These are phyloP conservation scores for Ustilago vetiveriae DNA, from an alignment of 1,284 basidiomycete genomes.

Conservation along the genomic window DNA sequence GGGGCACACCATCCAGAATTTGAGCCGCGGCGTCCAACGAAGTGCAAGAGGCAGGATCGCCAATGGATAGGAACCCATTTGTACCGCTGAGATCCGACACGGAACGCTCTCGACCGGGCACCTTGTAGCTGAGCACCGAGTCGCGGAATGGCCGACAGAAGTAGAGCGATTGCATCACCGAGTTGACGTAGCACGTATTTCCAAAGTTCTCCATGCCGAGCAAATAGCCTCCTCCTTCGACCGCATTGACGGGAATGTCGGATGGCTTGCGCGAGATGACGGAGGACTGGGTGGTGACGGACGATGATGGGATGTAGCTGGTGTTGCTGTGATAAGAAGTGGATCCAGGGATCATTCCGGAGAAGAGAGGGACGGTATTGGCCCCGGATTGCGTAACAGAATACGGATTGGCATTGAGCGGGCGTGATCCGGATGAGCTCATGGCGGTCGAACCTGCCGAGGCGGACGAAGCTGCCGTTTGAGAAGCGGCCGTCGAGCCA, in stretches of 20 bases:
- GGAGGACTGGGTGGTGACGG: conserved; percentile 31
- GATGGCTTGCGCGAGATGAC: conserved; percentile 22
- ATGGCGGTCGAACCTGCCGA: conserved; percentile 16
- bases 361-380: conserved; percentile 20
- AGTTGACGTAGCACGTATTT: conserved; percentile 82
- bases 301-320: conserved; percentile 41
- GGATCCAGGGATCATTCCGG: conserved; percentile 22
- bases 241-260: conserved; percentile 36
- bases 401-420: conserved; percentile 34
- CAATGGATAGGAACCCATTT: conserved; percentile 4
- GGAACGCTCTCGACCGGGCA: conserved; percentile 10
- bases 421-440: conserved; percentile 14
- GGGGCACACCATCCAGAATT: conserved; percentile 28
- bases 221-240: conserved; percentile 41
- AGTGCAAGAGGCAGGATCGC: conserved; percentile 11
- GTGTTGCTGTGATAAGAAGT: conserved; percentile 36
- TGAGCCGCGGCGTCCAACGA: conserved; percentile 16
- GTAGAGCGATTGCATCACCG: conserved; percentile 94
- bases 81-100: conserved; percentile 15
- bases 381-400: conserved; percentile 10
- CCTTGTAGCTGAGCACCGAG: conserved; percentile 70
- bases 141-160: conserved; percentile 83
- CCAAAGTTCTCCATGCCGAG: conserved; percentile 65
- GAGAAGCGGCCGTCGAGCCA: background rate
- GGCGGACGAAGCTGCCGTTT: conserved; percentile 8